Percentiles rank a stretch among this genome's conserved stretches.
Conservation (phyloP, 2,329 filamentous ascomycete species). For the Colletotrichum scovillei region DNA sequence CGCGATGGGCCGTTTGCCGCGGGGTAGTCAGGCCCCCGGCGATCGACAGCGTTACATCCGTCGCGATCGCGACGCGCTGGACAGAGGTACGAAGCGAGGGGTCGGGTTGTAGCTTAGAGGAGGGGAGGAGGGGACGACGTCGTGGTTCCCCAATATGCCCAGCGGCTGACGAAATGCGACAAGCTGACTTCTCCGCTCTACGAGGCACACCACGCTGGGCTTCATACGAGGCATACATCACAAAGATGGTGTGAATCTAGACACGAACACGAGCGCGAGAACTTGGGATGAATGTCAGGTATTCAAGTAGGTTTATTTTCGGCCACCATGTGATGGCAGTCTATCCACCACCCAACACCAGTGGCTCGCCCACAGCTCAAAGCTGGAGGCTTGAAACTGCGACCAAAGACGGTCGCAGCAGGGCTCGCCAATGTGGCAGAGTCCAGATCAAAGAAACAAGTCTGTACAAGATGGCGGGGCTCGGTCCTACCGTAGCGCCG, state of each 20-base stretch:
- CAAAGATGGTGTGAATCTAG: background rate
- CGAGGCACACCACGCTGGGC: background rate
- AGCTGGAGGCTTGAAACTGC: conserved; percentile 7
- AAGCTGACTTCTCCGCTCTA: background rate
- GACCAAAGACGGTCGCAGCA: conserved; percentile 6
- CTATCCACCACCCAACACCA: background rate
- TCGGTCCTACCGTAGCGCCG: conserved; percentile 11
- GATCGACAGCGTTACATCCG: background rate
- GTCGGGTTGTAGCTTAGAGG: background rate
- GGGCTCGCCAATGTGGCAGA: background rate
- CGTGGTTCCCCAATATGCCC: background rate
- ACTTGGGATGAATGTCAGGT: background rate
- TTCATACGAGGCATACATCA: background rate
- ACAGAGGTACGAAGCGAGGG: background rate
- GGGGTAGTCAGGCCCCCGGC: background rate
- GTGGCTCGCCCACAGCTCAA: conserved; percentile 3
- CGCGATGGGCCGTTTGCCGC: background rate
- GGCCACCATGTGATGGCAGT: conserved; percentile 10
- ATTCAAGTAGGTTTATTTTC: conserved; percentile 22
- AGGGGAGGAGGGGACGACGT: background rate
- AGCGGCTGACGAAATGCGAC: background rate
- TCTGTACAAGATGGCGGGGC: conserved; percentile 28
- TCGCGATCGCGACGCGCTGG: conserved; percentile 11
- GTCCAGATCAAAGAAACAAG: conserved; percentile 12
- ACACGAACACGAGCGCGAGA: background rate